Percentiles rank a stretch among this genome's conserved stretches.
Conservation (phyloP, 2,329 filamentous ascomycete species). For the Colletotrichum nymphaeae region DNA sequence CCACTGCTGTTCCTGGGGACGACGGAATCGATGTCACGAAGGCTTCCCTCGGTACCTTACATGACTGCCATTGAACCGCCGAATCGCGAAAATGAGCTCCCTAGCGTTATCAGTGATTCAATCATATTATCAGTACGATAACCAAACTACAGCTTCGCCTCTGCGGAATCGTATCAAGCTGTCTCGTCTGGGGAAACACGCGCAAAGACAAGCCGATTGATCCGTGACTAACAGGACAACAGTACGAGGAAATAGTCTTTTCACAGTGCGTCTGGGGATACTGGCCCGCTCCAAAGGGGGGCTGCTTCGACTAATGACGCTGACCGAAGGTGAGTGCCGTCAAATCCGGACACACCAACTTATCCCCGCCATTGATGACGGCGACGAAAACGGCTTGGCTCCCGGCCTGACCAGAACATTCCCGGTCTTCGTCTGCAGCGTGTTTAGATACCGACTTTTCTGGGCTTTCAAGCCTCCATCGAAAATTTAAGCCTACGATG, state of each 20-base stretch:
- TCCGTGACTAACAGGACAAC: slow-evolving; percentile 26
- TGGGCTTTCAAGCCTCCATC: slow-evolving; percentile 2
- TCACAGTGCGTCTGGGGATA: slow-evolving; percentile 25
- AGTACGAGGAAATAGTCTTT: slow-evolving; percentile 24
- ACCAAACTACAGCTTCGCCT: neutral
- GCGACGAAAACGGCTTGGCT: slow-evolving; percentile 21
- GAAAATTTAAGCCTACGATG: neutral
- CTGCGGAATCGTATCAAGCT: neutral
- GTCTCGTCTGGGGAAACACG: neutral
- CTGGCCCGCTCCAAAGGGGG: slow-evolving; percentile 1
- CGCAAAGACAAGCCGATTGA: slow-evolving; percentile 10
- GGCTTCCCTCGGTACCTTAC: neutral
- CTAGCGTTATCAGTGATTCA: neutral
- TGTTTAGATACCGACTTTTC: neutral
- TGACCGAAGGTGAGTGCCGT: slow-evolving; percentile 32
- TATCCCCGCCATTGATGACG: slow-evolving; percentile 24
- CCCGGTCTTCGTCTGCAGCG: neutral
- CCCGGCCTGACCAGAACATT: neutral
- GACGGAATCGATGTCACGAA: neutral
- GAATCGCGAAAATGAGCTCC: neutral
- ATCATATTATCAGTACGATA: neutral
- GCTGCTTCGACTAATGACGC: slow-evolving; percentile 29
- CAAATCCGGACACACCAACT: slow-evolving; percentile 26
- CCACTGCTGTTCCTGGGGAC: neutral
- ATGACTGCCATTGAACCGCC: neutral